These are phyloP conservation scores for Isatis tinctoria DNA, from an alignment of 345 rosid species.

Conservation along the genomic window DNA sequence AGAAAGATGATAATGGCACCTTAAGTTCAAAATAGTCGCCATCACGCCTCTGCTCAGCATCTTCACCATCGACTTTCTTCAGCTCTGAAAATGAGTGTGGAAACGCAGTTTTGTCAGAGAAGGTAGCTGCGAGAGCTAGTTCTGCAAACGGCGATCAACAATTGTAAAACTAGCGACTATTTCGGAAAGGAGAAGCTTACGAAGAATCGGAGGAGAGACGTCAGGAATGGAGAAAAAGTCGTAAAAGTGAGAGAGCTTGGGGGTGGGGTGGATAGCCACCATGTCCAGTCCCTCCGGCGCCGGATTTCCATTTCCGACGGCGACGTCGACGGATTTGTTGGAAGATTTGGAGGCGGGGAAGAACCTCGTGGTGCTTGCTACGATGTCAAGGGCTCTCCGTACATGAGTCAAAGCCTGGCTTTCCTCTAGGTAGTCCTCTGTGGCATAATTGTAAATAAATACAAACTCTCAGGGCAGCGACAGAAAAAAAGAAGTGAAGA, in stretches of 20 bases:
- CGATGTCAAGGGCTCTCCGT: slow-evolving; percentile 77
- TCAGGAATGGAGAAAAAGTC: slow-evolving; percentile 82
- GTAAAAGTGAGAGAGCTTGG: slow-evolving; percentile 75
- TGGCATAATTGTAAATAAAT: slow-evolving; percentile 11
- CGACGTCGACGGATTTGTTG: slow-evolving; percentile 8
- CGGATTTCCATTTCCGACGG: slow-evolving; percentile 7
- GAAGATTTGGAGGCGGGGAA: slow-evolving; percentile 36
- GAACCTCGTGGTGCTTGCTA: slow-evolving; percentile 80
- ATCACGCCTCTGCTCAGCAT: slow-evolving; percentile 4
- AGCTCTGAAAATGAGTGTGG: background rate
- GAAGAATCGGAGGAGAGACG: slow-evolving; percentile 71
- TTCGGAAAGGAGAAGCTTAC: slow-evolving; percentile 33
- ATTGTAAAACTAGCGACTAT: background rate
- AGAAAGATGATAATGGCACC: slow-evolving; percentile 16
- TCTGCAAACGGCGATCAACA: background rate
- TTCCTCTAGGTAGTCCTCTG: slow-evolving; percentile 84
- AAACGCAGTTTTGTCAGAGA: background rate
- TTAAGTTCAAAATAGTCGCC: slow-evolving; percentile 31
- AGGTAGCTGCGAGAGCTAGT: background rate
- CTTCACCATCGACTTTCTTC: slow-evolving; percentile 55
- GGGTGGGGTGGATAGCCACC: slow-evolving; percentile 63
- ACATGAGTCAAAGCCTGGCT: slow-evolving; percentile 61
- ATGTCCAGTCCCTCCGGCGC: slow-evolving; percentile 38
- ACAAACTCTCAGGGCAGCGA: background rate
- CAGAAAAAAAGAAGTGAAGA: background rate